phyloP scores from a whole-genome alignment of 108 stramenopile genomes.

The Fragilaria crotonensis region DNA sequence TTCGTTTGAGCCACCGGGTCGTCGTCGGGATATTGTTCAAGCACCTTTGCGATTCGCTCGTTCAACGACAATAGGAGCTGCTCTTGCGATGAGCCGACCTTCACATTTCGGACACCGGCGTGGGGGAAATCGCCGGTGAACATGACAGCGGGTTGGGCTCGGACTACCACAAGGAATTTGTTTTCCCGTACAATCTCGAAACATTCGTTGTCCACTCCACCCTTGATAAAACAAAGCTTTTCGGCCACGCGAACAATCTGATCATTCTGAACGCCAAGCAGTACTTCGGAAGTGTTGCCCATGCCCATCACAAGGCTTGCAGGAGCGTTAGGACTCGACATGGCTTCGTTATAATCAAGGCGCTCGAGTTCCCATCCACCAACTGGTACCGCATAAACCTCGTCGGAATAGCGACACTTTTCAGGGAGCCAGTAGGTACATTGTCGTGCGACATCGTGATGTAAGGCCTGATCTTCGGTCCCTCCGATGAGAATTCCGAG shows the following conservation, averaged over 20 bases:
- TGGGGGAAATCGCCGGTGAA: slow-evolving; percentile 37
- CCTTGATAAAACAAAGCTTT: slow-evolving; percentile 5
- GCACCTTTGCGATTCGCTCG: slow-evolving; percentile 5
- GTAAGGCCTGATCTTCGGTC: slow-evolving; percentile 26
- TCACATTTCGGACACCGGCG: slow-evolving; percentile 17
- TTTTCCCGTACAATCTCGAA: slow-evolving; percentile 24
- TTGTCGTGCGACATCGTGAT: slow-evolving; percentile 29
- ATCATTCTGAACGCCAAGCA: slow-evolving; percentile 27
- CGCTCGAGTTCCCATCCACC: slow-evolving; percentile 29
- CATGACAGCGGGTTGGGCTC: slow-evolving; percentile 11
- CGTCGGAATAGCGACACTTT: background rate
- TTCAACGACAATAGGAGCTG: slow-evolving; percentile 8
- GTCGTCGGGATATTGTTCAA: background rate
- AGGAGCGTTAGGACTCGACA: slow-evolving; percentile 20
- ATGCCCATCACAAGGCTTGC: slow-evolving; percentile 16
- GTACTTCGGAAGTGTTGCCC: background rate
- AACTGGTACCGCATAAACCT: background rate
- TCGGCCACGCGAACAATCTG: slow-evolving; percentile 19
- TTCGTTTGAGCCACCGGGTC: background rate
- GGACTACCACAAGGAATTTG: slow-evolving; percentile 16
- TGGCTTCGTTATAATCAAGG: slow-evolving; percentile 26
- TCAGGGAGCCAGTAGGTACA: slow-evolving; percentile 13
- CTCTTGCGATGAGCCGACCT: slow-evolving; percentile 6
- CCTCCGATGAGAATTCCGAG: slow-evolving; percentile 25
- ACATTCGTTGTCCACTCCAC: slow-evolving; percentile 7